A percentile compares a stretch with the other conserved stretches of the same genome.
phyloP scores from a whole-genome alignment of 352 stramenopile genomes.

The Globisporangium rhizosaccharum region DNA sequence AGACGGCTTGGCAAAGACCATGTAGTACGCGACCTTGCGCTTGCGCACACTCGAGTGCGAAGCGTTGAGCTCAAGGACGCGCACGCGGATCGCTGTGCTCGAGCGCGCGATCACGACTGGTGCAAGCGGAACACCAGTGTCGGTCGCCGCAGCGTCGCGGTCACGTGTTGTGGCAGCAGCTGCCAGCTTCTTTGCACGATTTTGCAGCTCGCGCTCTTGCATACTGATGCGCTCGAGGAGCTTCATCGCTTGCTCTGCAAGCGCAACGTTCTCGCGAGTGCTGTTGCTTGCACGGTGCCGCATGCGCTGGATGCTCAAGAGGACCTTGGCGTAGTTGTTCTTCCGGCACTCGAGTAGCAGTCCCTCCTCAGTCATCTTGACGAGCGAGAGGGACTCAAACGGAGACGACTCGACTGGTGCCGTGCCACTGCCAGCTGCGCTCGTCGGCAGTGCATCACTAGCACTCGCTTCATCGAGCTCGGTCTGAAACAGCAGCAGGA shows the following conservation, averaged over 20 bases:
- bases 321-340: slow-evolving; percentile 39
- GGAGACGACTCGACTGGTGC: not conserved
- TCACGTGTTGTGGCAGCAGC: not conserved
- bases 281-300: slow-evolving; percentile 4
- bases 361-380: slow-evolving; percentile 20
- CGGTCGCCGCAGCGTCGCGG: not conserved
- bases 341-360: slow-evolving; percentile 41
- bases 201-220: slow-evolving; percentile 40
- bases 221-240: slow-evolving; percentile 29
- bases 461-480: slow-evolving; percentile 45
- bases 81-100: slow-evolving; percentile 44
- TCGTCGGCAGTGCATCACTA: slow-evolving; percentile 19
- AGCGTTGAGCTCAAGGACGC: slow-evolving; percentile 34
- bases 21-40: slow-evolving; percentile 53
- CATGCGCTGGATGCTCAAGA: slow-evolving; percentile 47
- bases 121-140: slow-evolving; percentile 20
- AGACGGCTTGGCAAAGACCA: slow-evolving; percentile 68
- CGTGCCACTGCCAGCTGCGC: not conserved
- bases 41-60: slow-evolving; percentile 20
- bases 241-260: slow-evolving; percentile 38
- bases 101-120: slow-evolving; percentile 51
- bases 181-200: not conserved
- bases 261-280: slow-evolving; percentile 14
- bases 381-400: slow-evolving; percentile 7
- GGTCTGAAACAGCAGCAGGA: slow-evolving; percentile 42